Conservation (phyloP, 345 rosid genomes). For the Corymbia maculata region DNA sequence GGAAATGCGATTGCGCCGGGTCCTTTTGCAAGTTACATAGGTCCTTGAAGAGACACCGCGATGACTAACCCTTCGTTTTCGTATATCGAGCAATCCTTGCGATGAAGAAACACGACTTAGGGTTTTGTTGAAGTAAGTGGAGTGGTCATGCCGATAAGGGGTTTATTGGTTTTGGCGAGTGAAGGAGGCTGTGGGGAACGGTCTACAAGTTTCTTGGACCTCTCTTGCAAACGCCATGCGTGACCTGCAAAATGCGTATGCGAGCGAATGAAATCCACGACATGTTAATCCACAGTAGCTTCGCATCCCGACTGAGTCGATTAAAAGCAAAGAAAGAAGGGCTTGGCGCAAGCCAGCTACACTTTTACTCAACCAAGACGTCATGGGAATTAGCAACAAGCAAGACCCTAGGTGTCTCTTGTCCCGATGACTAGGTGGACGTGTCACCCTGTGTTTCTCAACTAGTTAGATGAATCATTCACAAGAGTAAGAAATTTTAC, state of each 20-base stretch:
- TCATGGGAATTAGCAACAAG: background rate
- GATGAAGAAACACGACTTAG: background rate
- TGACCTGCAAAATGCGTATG: background rate
- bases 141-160: background rate
- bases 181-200: background rate
- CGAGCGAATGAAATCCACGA: background rate
- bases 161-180: background rate
- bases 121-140: background rate
- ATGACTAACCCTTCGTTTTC: background rate
- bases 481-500: background rate
- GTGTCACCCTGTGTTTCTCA: background rate
- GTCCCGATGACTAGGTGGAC: background rate
- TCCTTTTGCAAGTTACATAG: background rate
- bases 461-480: background rate
- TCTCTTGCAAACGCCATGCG: background rate
- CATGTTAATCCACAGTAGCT: background rate
- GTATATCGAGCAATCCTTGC: background rate
- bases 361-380: background rate
- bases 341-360: background rate
- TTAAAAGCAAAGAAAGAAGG: background rate
- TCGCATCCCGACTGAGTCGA: background rate
- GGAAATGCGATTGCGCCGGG: background rate
- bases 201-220: background rate
- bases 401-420: background rate
- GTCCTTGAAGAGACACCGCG: background rate